Evolutionary conservation across 306 rosid genomes (phyloP).

Genomic region (Vigna hirtella): DNA sequence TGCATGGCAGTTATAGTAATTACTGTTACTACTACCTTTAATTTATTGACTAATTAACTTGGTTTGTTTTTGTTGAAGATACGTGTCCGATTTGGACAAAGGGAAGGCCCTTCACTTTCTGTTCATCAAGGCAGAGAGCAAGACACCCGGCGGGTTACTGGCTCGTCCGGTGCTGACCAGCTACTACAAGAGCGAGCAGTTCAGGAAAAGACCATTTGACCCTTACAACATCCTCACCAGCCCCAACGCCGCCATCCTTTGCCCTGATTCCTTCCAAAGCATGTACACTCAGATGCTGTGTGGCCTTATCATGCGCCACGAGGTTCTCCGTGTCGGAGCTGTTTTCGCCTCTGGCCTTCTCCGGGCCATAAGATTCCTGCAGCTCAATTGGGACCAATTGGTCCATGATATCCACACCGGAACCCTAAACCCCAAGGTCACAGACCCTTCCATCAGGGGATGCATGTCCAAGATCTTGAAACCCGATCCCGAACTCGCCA

Average conservation of each 20-base stretch:
- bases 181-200: slow-evolving; percentile 85
- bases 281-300: slow-evolving; percentile 97
- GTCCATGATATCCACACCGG: slow-evolving; percentile 70
- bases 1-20: neutral
- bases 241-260: slow-evolving; percentile 81
- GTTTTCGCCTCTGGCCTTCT: slow-evolving; percentile 95
- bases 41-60: neutral
- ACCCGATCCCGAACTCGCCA: slow-evolving; percentile 65
- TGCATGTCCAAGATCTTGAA: slow-evolving; percentile 56
- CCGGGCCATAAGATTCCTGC: slow-evolving; percentile 85
- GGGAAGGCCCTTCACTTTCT: slow-evolving; percentile 87
- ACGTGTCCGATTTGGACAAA: slow-evolving; percentile 77
- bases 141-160: slow-evolving; percentile 79
- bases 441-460: slow-evolving; percentile 58
- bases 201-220: slow-evolving; percentile 80
- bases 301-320: slow-evolving; percentile 76
- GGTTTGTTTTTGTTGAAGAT: slow-evolving; percentile 46
- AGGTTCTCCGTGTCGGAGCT: slow-evolving; percentile 88
- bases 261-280: slow-evolving; percentile 82
- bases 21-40: neutral
- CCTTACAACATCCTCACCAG: slow-evolving; percentile 85
- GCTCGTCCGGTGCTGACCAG: slow-evolving; percentile 95
- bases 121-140: slow-evolving; percentile 78
- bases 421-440: slow-evolving; percentile 67
- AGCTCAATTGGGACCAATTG: slow-evolving; percentile 69